A percentile compares a stretch with the other conserved stretches of the same genome.
Conservation (phyloP, 2,329 filamentous ascomycete species). For the Chalaropsis ovoidea region DNA sequence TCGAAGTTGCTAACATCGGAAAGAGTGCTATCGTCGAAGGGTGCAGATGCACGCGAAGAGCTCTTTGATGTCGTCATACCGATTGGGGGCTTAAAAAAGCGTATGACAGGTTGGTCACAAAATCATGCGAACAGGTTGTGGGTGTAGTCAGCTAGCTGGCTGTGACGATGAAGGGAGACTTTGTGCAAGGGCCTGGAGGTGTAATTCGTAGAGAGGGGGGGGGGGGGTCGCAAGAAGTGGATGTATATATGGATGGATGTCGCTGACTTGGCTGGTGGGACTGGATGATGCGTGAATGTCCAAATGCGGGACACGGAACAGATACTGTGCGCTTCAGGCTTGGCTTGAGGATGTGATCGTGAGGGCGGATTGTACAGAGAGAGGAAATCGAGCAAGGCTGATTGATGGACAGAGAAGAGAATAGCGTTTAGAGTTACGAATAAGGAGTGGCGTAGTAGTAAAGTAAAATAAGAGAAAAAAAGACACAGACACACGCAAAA, state of each 20-base stretch:
- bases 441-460: neutral
- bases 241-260: neutral
- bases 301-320: neutral
- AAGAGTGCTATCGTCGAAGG: slow-evolving; percentile 61
- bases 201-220: neutral
- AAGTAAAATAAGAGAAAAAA: neutral
- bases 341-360: slow-evolving; percentile 1
- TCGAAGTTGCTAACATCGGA: slow-evolving; percentile 78
- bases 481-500: slow-evolving; percentile 3
- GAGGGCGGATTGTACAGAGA: neutral
- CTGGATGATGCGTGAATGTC: neutral
- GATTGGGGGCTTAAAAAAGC: slow-evolving; percentile 12
- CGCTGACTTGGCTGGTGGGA: neutral
- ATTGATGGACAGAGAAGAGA: neutral
- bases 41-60: slow-evolving; percentile 74
- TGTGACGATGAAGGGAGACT: neutral
- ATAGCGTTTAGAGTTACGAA: neutral
- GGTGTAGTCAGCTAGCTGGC: neutral
- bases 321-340: neutral
- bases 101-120: neutral
- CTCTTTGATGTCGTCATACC: slow-evolving; percentile 76
- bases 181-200: neutral
- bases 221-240: neutral
- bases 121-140: neutral
- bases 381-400: neutral